Conservation (phyloP, 805 yeast species). For the Schwanniomyces occidentalis region DNA sequence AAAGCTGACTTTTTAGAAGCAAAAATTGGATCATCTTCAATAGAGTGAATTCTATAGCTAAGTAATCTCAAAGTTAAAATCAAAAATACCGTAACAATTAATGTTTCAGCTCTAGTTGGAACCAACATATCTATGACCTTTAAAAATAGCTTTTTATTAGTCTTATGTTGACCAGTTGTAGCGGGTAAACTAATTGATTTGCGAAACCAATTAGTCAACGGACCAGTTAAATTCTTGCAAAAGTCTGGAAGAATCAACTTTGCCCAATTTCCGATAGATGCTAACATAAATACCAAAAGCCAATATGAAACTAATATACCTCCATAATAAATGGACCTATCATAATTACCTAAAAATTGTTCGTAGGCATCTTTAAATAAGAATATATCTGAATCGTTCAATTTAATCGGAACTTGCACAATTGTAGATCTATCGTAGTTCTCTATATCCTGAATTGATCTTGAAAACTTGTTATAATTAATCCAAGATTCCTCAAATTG, state of each 20-base stretch:
- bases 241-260: slow-evolving; percentile 26
- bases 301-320: slow-evolving; percentile 31
- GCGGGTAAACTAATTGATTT: slow-evolving; percentile 43
- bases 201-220: slow-evolving; percentile 32
- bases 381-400: slow-evolving; percentile 20
- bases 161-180: slow-evolving; percentile 23
- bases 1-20: slow-evolving; percentile 30
- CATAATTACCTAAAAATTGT: slow-evolving; percentile 42
- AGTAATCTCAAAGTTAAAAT: slow-evolving; percentile 27
- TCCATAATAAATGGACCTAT: slow-evolving; percentile 47
- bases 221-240: slow-evolving; percentile 22
- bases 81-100: slow-evolving; percentile 32
- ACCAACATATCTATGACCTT: slow-evolving; percentile 28
- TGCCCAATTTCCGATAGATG: slow-evolving; percentile 33
- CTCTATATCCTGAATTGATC: slow-evolving; percentile 9
- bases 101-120: slow-evolving; percentile 41
- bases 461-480: slow-evolving; percentile 17
- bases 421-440: slow-evolving; percentile 5
- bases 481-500: slow-evolving; percentile 21
- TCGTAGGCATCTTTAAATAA: slow-evolving; percentile 29
- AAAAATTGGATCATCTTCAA: slow-evolving; percentile 38
- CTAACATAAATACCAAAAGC: slow-evolving; percentile 25
- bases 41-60: slow-evolving; percentile 21
- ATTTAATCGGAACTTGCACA: slow-evolving; percentile 25
- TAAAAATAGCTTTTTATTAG: slow-evolving; percentile 23